These are phyloP conservation scores for Volvariella volvacea DNA, from an alignment of 1,284 basidiomycete species.

Conservation along the genomic window DNA sequence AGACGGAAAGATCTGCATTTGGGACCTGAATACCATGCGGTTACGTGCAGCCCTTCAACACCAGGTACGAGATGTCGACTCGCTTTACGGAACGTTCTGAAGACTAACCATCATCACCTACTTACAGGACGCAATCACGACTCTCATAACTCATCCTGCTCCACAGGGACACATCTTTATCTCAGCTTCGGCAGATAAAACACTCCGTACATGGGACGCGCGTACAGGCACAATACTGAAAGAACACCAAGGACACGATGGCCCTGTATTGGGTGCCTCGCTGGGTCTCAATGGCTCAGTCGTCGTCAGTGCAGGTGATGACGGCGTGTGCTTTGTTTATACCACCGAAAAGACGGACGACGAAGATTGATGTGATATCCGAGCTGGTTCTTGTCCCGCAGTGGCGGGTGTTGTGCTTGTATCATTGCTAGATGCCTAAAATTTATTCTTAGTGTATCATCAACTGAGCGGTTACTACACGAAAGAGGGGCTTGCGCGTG, in stretches of 20 bases:
- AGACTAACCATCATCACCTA: conserved; percentile 12
- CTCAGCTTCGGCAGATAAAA: conserved; percentile 81
- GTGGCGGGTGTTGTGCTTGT: no score
- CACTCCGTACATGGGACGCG: conserved; percentile 89
- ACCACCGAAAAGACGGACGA: conserved; percentile 48
- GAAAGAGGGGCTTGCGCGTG: no score
- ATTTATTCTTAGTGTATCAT: no score
- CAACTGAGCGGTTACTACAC: no score
- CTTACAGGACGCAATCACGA: conserved; percentile 80
- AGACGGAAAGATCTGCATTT: conserved; percentile 91
- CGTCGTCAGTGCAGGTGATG: conserved; percentile 81
- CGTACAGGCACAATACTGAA: conserved; percentile 76
- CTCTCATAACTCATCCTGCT: conserved; percentile 65
- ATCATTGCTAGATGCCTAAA: no score
- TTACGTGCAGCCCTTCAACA: conserved; percentile 77
- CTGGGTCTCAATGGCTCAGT: conserved; percentile 63
- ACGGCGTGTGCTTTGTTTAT: conserved; percentile 77
- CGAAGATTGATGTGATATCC: conserved; percentile 5
- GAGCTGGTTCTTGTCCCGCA: not conserved
- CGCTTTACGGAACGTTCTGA: conserved; percentile 4
- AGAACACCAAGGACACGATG: conserved; percentile 82
- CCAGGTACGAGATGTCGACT: conserved; percentile 42
- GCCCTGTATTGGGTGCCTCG: conserved; percentile 73
- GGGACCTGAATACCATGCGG: conserved; percentile 86
- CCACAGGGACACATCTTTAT: conserved; percentile 74